Base-by-base conservation (phyloP, 2,329 filamentous ascomycete species). In the Trichophyton rubrum region DNA sequence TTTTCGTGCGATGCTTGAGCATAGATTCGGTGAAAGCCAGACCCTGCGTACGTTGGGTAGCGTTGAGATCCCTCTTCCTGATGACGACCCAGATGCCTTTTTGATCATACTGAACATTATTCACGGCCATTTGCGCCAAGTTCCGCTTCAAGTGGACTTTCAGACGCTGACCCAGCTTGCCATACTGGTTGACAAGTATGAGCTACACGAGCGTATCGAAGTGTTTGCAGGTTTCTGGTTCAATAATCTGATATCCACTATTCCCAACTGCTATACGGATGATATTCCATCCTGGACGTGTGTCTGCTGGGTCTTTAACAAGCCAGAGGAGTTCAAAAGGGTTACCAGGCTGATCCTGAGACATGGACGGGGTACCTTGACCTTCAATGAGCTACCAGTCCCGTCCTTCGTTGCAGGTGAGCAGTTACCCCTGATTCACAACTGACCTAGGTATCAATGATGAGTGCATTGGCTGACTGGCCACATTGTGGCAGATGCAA, bases 11-110 rank as follows among this genome's bases (percentile, higher is more conserved):
- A 65, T 65, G 64, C 61, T 65, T 13, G 61, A 64, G 38, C 62
- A 60, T 20, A 62, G 59, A 40, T 65, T 65, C 24, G 62, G 43
- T 40, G 64, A 65, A 56, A 62, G 64, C 55, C 62, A 61, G 33
- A 45, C 47, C 3, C 35, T 65, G 27, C 56, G 56, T 4, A 17
- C 51, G 27, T 63, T 59, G 9, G 63, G 63, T 9, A 63, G 59
- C 3, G 63, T 64, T 3, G 59, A 64, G 45, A 61, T 66, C 35
- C 47, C 59, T 13, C 63, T 75, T 0, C 71, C 72, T 0, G 68
- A 71, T 1, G 72, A 74, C 49, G 66, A 69, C 8, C 68, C 67
- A 0, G 61, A 65, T 15, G 63, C 69, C 1, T 64, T 73, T 51
- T 58, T 66, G 2, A 62, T 70, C 13, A 63, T 73, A 13, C 62